Conservation (phyloP, 2,329 filamentous ascomycete genomes). For the Cladosporium sp. region DNA sequence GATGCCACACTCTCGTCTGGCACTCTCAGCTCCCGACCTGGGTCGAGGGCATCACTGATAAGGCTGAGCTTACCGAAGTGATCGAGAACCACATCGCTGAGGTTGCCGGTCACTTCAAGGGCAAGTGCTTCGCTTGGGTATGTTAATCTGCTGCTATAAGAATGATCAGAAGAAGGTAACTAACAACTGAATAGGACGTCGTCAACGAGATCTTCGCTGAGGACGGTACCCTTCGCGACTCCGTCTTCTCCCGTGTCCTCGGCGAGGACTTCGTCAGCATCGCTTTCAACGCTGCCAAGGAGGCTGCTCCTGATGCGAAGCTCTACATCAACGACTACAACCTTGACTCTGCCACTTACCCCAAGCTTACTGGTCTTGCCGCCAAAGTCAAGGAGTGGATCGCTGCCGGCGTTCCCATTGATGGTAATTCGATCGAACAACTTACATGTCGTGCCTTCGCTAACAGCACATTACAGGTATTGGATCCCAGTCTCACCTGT, state of each 20-base stretch:
- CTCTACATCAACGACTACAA: conserved; percentile 71
- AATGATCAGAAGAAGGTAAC: not conserved
- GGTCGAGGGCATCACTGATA: conserved; percentile 54
- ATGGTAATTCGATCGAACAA: conserved; percentile 39
- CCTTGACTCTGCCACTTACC: conserved; percentile 56
- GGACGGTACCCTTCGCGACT: conserved; percentile 61
- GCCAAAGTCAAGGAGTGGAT: conserved; percentile 59
- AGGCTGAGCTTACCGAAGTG: conserved; percentile 48
- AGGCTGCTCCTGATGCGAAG: conserved; percentile 57
- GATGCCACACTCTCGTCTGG: conserved; percentile 65
- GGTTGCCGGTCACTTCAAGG: conserved; percentile 56
- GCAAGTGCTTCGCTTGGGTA: conserved; percentile 56
- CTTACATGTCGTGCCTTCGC: not conserved
- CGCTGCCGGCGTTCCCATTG: conserved; percentile 57
- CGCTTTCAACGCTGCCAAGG: conserved; percentile 55
- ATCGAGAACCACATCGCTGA: conserved; percentile 57
- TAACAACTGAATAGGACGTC: conserved; percentile 47
- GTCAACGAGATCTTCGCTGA: conserved; percentile 56
- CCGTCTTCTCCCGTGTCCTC: conserved; percentile 63
- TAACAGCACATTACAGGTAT: not conserved
- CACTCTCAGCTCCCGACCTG: conserved; percentile 50
- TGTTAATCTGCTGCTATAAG: conserved; percentile 13
- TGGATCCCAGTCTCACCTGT: conserved; percentile 54
- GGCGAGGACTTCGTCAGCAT: conserved; percentile 66
- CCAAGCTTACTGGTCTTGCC: conserved; percentile 53